Evolutionary conservation across 1,139 yeast genomes (phyloP), one percentile per base, ranked within the genome.

Genomic region (Zygosaccharomyces sapae): DNA sequence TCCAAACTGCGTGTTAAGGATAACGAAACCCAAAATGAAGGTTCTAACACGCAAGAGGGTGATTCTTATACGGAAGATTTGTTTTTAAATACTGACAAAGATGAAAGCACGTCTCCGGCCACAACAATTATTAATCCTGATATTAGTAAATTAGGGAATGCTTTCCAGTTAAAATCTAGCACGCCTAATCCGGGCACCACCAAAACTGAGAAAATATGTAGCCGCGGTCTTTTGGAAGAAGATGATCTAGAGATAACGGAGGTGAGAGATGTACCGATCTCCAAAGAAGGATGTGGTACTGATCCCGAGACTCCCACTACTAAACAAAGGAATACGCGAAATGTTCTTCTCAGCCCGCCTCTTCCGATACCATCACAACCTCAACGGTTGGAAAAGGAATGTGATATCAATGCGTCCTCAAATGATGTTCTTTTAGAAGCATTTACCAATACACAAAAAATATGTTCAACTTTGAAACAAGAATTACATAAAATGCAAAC

Each of bases 401-500:
- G 25, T 27, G 43, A 39, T 16, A 37, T 46, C 13, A 47, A 49
- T 25, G 38, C 60, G 8, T 57, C 65, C 5, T 59, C 66, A 3
- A 63, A 64, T 43, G 67, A 63, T 52, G 67, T 64, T 7, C 49
- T 65, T 16, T 41, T 63, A 24, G 66, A 61, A 39, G 69, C 69
- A 0, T 64, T 65, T 43, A 61, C 60, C 2, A 63, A 63, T 45
- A 64, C 67, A 1, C 68, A 64, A 43, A 53, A 54, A 36, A 62
- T 62, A 16, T 63, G 66, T 47, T 51, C 66, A 3, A 61, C 44
- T 44, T 48, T 65, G 25, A 62, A 62, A 42, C 53, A 54, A 33
- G 67, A 63, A 38, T 39, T 63, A 16, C 59, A 55, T 29, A 50
- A 49, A 33, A 51, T 52, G 35, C 58, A 58, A 27, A 39, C 52